Evolutionary conservation across 768 basidiomycete genomes (phyloP).

Genomic region (Candolleomyces aberdarensis): DNA sequence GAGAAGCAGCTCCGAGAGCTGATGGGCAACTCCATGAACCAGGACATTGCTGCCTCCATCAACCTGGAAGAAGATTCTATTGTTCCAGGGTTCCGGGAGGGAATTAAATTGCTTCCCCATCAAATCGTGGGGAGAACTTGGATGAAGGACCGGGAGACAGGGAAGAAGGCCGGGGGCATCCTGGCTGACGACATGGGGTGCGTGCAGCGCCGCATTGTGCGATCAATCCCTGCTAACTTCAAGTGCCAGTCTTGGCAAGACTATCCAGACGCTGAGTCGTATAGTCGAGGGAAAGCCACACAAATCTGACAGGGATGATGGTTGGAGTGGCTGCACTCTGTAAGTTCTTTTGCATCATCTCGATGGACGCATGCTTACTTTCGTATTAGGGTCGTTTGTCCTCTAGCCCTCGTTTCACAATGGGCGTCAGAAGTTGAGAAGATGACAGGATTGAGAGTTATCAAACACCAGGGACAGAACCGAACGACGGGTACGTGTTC

Average conservation of each 20-base stretch:
- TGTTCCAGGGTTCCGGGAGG: slow-evolving; percentile 75
- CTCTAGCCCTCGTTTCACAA: slow-evolving; percentile 83
- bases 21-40: slow-evolving; percentile 63
- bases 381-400: slow-evolving; percentile 71
- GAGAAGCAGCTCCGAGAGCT: slow-evolving; percentile 78
- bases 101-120: slow-evolving; percentile 75
- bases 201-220: slow-evolving; percentile 10
- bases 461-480: slow-evolving; percentile 79
- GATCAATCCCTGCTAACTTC: slow-evolving; percentile 3
- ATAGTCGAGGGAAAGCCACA: slow-evolving; percentile 80
- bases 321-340: slow-evolving; percentile 73
- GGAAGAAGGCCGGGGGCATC: slow-evolving; percentile 72
- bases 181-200: slow-evolving; percentile 91
- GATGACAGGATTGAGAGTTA: slow-evolving; percentile 64
- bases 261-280: slow-evolving; percentile 84
- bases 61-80: slow-evolving; percentile 58
- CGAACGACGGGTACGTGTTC: slow-evolving; percentile 60
- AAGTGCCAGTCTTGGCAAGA: slow-evolving; percentile 71
- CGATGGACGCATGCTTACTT: slow-evolving; percentile 2
- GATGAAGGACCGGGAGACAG: slow-evolving; percentile 81
- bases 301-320: slow-evolving; percentile 65
- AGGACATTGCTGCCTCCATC: slow-evolving; percentile 53
- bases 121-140: slow-evolving; percentile 83
- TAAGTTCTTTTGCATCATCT: slow-evolving; percentile 28
- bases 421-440: slow-evolving; percentile 86